Base-by-base conservation (phyloP, 1,139 yeast genomes). In the Blastobotrys serpentis region DNA sequence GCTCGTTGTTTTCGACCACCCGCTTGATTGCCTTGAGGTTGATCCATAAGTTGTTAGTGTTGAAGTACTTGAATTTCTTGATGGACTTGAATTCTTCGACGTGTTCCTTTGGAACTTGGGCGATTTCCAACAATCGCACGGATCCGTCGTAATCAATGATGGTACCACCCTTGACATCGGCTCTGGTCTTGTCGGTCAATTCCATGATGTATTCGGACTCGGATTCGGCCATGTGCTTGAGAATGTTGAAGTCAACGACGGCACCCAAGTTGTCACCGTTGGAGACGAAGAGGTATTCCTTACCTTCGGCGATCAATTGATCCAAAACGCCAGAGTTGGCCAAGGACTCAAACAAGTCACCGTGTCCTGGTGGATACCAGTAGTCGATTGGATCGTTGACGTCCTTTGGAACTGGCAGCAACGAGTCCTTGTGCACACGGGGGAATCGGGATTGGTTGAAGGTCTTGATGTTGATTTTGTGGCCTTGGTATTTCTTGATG, bases 341-440 rank as follows among this genome's bases (percentile, higher is more conserved):
- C 66, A 92, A 76, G 23, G 95, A 76, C 74, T 92, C 98, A 63
- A 90, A 92, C 71, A 92, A 76, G 71, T 92, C 98, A 72, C 98
- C 98, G 70, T 92, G 98, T 47, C 98, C 98, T 21, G 98, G 98
- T 47, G 98, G 98, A 70, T 92, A 94, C 98, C 98, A 92, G 46
- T 82, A 72, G 64, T 87, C 95, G 62, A 86, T 77, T 39, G 79
- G 75, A 65, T 89, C 96, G 53, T 85, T 82, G 56, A 70, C 78
- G 41, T 78, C 67, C 58, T 86, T 79, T 52, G 98, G 98, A 39
- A 92, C 97, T 30, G 98, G 98, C 66, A 92, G 78, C 60, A 89
- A 74, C 23, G 98, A 88, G 70, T 92, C 98, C 74, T 86, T 88
- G 74, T 79, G 86, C 56, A 92, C 90, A 73, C 98, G 83, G 60